phyloP scores from a whole-genome alignment of 768 basidiomycete species.

The Trichaptum fuscoviolaceum region DNA sequence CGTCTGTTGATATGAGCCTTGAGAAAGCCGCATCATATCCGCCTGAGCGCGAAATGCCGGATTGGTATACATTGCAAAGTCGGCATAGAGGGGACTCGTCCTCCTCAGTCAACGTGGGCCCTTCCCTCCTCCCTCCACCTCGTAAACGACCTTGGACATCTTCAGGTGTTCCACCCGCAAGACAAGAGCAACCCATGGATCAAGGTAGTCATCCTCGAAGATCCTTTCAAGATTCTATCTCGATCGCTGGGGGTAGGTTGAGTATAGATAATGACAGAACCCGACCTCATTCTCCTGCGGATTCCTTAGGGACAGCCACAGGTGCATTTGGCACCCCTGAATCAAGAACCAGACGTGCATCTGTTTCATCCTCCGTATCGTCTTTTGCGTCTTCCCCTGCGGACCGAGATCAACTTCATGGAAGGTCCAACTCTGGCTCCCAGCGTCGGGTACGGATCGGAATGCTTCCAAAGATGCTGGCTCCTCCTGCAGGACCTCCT shows the following conservation, averaged over 20 bases:
- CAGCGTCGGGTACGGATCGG: slow-evolving; percentile 12
- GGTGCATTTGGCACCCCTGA: slow-evolving; percentile 33
- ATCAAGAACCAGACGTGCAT: slow-evolving; percentile 25
- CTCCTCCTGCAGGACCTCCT: slow-evolving; percentile 57
- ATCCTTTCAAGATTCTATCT: background rate
- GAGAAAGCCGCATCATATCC: background rate
- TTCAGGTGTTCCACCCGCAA: background rate
- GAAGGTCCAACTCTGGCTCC: slow-evolving; percentile 6
- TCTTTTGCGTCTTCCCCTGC: slow-evolving; percentile 14
- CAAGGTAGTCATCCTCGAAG: background rate
- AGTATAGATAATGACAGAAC: background rate
- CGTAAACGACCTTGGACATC: slow-evolving; percentile 25
- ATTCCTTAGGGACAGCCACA: slow-evolving; percentile 5
- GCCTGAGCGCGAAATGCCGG: background rate
- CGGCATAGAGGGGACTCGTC: background rate
- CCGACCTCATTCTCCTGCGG: background rate
- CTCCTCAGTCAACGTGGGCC: background rate
- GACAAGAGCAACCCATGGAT: background rate
- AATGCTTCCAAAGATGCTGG: slow-evolving; percentile 41
- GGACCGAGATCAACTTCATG: slow-evolving; percentile 4
- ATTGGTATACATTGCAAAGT: background rate
- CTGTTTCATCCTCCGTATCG: slow-evolving; percentile 11
- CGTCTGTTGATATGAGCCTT: background rate
- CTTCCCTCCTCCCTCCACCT: slow-evolving; percentile 26
- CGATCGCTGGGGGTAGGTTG: background rate